Percentiles rank a stretch among this genome's conserved stretches.
Conservation (phyloP, 2,329 filamentous ascomycete genomes). For the Trichoderma guizhouense region DNA sequence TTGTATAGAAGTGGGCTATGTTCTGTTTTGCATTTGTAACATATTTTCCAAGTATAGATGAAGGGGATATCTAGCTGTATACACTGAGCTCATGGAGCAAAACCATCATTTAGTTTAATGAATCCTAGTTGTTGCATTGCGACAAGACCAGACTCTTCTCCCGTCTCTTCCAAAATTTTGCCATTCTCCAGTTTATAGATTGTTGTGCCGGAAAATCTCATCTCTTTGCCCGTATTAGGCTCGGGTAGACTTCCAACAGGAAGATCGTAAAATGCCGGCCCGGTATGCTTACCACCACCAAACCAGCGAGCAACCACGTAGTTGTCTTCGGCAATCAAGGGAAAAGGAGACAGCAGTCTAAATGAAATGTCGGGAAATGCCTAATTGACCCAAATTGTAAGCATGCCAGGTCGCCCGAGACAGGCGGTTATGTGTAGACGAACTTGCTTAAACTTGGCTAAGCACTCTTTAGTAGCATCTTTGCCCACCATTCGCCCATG, state of each 20-base stretch:
- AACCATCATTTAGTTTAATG: constrained; percentile 4
- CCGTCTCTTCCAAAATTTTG: constrained; percentile 21
- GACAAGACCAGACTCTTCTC: constrained; percentile 7
- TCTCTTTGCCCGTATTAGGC: constrained; percentile 20
- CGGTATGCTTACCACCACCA: constrained; percentile 21
- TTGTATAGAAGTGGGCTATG: not conserved
- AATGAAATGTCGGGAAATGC: not conserved
- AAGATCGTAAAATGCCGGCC: constrained; percentile 19
- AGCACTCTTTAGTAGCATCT: constrained; percentile 13
- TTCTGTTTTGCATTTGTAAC: not conserved
- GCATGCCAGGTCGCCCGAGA: not conserved
- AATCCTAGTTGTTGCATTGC: constrained; percentile 11
- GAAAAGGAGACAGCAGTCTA: not conserved
- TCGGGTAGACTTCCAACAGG: constrained; percentile 12
- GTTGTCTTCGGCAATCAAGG: constrained; percentile 12
- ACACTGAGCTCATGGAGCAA: not conserved
- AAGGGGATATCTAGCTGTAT: not conserved
- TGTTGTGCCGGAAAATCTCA: constrained; percentile 20
- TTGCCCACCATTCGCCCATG: constrained; percentile 19
- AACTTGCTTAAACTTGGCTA: constrained; percentile 19
- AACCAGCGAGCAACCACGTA: constrained; percentile 22
- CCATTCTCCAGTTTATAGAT: constrained; percentile 19
- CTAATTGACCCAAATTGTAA: not conserved
- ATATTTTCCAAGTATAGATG: not conserved
- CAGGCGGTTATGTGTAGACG: not conserved